These are phyloP conservation scores for Madurella mycetomatis DNA, from an alignment of 2,329 filamentous ascomycete species.

Conservation along the genomic window DNA sequence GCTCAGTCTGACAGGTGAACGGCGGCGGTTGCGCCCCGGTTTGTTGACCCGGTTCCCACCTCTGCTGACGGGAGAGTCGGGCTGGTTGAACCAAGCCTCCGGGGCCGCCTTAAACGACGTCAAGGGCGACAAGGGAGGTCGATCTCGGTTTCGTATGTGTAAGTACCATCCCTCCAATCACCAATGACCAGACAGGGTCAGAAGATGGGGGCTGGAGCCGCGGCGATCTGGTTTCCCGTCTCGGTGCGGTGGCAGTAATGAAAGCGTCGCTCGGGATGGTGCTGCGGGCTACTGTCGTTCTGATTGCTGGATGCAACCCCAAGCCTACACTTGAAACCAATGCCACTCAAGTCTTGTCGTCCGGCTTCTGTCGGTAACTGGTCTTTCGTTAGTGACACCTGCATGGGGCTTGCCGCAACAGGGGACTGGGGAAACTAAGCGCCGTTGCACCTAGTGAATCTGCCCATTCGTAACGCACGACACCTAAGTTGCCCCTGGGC, in stretches of 20 bases:
- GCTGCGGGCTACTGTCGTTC: constrained; percentile 7
- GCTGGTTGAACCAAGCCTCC: too few species aligned
- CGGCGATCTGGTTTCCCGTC: constrained; percentile 10
- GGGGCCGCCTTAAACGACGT: too few species aligned
- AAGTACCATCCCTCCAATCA: background rate
- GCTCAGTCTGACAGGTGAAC: too few species aligned
- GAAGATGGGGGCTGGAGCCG: background rate
- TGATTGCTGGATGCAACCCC: constrained; percentile 19
- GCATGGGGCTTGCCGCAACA: constrained; percentile 7
- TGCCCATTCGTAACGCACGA: constrained; percentile 6
- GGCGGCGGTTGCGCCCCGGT: too few species aligned
- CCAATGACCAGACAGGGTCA: background rate
- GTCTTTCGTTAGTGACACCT: background rate
- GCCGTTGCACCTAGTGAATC: constrained; percentile 17
- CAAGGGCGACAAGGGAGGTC: too few species aligned
- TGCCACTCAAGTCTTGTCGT: background rate
- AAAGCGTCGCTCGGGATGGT: constrained; percentile 13
- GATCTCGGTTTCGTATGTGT: background rate
- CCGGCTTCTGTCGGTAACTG: constrained; percentile 5
- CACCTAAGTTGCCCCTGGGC: constrained; percentile 12
- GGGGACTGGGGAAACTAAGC: constrained; percentile 8
- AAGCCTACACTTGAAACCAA: constrained; percentile 3
- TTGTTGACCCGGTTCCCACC: too few species aligned
- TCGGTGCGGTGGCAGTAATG: constrained; percentile 7
- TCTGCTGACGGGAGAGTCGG: too few species aligned